phyloP scores from a whole-genome alignment of 176 grass and related monocot genomes.

The Hordeum marinum region DNA sequence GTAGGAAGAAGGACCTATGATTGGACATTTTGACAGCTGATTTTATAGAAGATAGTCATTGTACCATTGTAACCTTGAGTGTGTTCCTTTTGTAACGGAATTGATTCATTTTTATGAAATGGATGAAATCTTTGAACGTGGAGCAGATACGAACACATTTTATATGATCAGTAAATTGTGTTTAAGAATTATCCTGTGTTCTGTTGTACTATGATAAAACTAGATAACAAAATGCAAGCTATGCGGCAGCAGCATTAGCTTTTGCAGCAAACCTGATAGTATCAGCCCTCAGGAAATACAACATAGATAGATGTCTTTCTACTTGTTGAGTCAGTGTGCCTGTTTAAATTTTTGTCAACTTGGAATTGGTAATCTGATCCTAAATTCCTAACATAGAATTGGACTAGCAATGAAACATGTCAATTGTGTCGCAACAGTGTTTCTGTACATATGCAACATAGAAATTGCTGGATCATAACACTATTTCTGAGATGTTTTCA shows the following conservation, averaged over 20 bases:
- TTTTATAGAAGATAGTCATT: background rate
- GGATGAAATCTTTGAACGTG: constrained; percentile 9
- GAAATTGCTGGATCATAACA: background rate
- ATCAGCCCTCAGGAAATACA: background rate
- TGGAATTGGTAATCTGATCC: background rate
- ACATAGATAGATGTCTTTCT: background rate
- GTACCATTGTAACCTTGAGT: constrained; percentile 33
- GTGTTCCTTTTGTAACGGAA: constrained; percentile 12
- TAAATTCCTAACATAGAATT: background rate
- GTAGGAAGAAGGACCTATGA: constrained; percentile 73
- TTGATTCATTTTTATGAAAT: constrained; percentile 27
- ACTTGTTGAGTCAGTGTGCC: background rate
- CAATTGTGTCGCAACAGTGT: background rate
- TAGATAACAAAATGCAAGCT: constrained; percentile 1
- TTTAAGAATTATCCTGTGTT: background rate
- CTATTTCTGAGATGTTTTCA: background rate
- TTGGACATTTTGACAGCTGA: constrained; percentile 24
- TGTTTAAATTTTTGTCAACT: background rate
- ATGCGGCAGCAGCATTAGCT: background rate
- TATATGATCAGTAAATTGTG: background rate
- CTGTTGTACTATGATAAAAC: background rate
- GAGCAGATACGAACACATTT: background rate
- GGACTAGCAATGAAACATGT: background rate
- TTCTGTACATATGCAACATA: background rate
- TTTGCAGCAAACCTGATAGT: background rate